These are phyloP conservation scores for Populus deltoides DNA, from an alignment of 345 rosid species.

Conservation along the genomic window DNA sequence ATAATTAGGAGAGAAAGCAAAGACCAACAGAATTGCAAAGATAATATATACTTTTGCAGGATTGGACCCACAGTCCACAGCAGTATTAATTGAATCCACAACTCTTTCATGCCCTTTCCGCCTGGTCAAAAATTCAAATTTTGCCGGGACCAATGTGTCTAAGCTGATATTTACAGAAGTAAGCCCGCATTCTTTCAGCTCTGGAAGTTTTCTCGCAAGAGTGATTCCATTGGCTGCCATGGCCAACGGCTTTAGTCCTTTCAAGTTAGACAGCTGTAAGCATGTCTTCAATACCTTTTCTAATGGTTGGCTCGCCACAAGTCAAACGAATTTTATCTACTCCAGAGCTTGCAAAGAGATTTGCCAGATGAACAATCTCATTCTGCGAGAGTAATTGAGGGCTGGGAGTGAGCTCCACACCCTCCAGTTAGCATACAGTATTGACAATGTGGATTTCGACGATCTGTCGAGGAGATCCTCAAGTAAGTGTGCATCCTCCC, in stretches of 20 bases:
- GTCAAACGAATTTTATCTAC: slow-evolving; percentile 88
- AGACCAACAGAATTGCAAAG: neutral
- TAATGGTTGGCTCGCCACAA: slow-evolving; percentile 89
- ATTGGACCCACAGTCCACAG: slow-evolving; percentile 71
- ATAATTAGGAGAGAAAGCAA: neutral
- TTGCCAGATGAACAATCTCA: slow-evolving; percentile 70
- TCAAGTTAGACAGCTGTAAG: slow-evolving; percentile 56
- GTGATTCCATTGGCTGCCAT: slow-evolving; percentile 87
- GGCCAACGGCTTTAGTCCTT: slow-evolving; percentile 77
- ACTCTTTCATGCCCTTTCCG: slow-evolving; percentile 82
- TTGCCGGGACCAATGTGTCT: slow-evolving; percentile 80
- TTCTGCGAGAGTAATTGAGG: slow-evolving; percentile 55
- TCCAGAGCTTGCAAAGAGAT: slow-evolving; percentile 76
- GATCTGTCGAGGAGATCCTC: slow-evolving; percentile 86
- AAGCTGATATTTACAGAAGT: slow-evolving; percentile 72
- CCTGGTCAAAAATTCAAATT: slow-evolving; percentile 86
- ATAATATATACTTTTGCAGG: slow-evolving; percentile 66
- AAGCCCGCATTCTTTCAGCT: slow-evolving; percentile 72
- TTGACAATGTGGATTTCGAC: slow-evolving; percentile 92
- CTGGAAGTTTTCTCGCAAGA: slow-evolving; percentile 78
- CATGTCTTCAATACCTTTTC: slow-evolving; percentile 85
- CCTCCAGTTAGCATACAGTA: slow-evolving; percentile 93
- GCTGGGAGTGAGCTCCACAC: slow-evolving; percentile 74
- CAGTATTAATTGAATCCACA: slow-evolving; percentile 74
- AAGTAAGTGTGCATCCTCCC: slow-evolving; percentile 88